phyloP scores from a whole-genome alignment of 2,329 filamentous ascomycete genomes.

The Cadophora sp. region DNA sequence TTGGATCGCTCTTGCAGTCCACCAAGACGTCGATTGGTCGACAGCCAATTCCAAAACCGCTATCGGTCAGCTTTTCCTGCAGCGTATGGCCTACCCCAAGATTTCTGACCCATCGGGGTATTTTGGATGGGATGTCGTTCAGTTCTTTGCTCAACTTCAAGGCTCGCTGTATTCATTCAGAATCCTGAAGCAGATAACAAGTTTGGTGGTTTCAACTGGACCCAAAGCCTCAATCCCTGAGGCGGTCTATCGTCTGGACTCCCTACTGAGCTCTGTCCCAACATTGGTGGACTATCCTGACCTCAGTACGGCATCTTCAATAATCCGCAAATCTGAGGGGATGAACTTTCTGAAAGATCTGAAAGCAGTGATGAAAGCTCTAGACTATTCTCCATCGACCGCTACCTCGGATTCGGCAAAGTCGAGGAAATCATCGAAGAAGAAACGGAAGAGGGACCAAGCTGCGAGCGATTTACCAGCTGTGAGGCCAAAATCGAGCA shows the following conservation, averaged over 20 bases:
- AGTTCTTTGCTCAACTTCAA: conserved; percentile 43
- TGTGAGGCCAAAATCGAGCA: conserved; percentile 27
- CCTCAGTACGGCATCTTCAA: conserved; percentile 21
- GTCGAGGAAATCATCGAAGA: conserved; percentile 24
- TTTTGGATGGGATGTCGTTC: conserved; percentile 43
- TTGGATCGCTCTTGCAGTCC: conserved; percentile 40
- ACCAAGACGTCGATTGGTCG: conserved; percentile 42
- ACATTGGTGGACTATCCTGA: conserved; percentile 30
- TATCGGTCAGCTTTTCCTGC: conserved; percentile 24
- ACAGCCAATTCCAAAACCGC: conserved; percentile 33
- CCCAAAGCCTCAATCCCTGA: conserved; percentile 18
- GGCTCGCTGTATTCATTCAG: conserved; percentile 44
- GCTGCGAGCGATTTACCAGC: neutral
- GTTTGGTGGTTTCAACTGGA: conserved; percentile 28
- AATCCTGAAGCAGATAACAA: conserved; percentile 42
- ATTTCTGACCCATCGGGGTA: conserved; percentile 2
- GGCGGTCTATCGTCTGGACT: conserved; percentile 23
- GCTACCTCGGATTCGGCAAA: neutral
- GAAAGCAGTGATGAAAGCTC: conserved; percentile 22
- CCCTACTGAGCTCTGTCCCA: conserved; percentile 35
- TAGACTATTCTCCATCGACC: conserved; percentile 26
- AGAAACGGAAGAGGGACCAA: conserved; percentile 35
- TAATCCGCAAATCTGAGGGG: conserved; percentile 22
- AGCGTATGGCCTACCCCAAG: conserved; percentile 24
- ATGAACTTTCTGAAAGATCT: conserved; percentile 1